Conservation (phyloP, 106 monocot genomes). For the Allium fistulosum region DNA sequence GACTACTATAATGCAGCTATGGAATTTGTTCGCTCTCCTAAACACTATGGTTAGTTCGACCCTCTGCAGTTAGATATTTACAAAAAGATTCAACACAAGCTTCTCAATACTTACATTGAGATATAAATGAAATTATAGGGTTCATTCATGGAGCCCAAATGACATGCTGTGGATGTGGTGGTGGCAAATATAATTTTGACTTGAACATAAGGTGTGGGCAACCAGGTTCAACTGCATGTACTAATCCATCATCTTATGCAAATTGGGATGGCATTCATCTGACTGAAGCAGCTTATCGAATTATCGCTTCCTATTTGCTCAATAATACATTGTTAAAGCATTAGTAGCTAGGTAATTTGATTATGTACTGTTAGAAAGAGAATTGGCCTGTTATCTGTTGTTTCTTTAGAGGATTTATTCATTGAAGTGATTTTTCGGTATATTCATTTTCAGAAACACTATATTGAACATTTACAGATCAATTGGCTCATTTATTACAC, state of each 20-base stretch:
- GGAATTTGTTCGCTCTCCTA: constrained; percentile 11
- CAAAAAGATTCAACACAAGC: background rate
- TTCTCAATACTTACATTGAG: too few relatives aligned
- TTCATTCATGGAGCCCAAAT: background rate
- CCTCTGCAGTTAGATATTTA: background rate
- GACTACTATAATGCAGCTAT: constrained; percentile 28
- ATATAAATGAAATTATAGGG: constrained; percentile 2
- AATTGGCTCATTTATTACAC: too few relatives aligned
- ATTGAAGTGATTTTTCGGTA: too few relatives aligned
- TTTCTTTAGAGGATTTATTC: too few relatives aligned
- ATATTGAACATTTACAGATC: too few relatives aligned
- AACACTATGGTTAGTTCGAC: constrained; percentile 21
- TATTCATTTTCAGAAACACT: too few relatives aligned
- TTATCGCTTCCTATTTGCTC: constrained; percentile 19
- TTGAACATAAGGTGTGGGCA: constrained; percentile 18
- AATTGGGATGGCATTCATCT: constrained; percentile 61
- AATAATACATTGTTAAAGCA: too few relatives aligned
- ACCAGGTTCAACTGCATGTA: constrained; percentile 24
- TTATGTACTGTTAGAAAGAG: too few relatives aligned
- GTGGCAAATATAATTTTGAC: constrained; percentile 50
- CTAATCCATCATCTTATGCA: constrained; percentile 27
- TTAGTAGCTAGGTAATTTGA: too few relatives aligned
- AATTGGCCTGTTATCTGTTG: too few relatives aligned
- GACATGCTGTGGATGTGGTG: constrained; percentile 42
- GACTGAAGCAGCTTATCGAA: constrained; percentile 38